These are phyloP conservation scores for Filobasidium wieringae DNA, from an alignment of 768 basidiomycete genomes.

Conservation along the genomic window DNA sequence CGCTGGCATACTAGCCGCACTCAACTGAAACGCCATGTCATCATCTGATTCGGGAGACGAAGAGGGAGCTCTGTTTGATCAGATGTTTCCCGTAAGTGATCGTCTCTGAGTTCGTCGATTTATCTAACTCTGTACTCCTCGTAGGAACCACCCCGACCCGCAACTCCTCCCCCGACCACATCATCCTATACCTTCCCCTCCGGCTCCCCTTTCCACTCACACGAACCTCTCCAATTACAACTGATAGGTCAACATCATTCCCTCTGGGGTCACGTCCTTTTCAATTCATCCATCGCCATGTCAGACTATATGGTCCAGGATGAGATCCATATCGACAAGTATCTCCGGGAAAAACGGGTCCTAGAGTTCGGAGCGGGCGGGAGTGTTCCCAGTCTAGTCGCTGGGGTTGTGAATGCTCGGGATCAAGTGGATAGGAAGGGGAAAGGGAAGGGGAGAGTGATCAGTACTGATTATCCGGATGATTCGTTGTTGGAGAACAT, in stretches of 20 bases:
- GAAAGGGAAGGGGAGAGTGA: conserved; percentile 54
- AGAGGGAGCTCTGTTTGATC: conserved; percentile 21
- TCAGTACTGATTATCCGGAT: conserved; percentile 91
- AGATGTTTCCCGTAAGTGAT: conserved; percentile 26
- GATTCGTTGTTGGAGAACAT: conserved; percentile 62
- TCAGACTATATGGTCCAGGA: conserved; percentile 19
- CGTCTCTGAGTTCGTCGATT: neutral
- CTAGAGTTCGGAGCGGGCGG: conserved; percentile 92
- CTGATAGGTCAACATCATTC: conserved; percentile 32
- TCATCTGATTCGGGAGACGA: too few species aligned
- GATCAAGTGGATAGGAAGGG: too few species aligned
- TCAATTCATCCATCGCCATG: neutral
- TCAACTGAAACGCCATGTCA: too few species aligned
- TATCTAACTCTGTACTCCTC: neutral
- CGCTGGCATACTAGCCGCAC: too few species aligned
- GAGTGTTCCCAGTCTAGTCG: conserved; percentile 70
- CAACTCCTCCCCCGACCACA: conserved; percentile 22
- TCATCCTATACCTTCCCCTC: conserved; percentile 11
- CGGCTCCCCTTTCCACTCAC: neutral
- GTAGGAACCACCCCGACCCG: conserved; percentile 31
- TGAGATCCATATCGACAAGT: too few species aligned
- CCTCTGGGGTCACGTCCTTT: conserved; percentile 37
- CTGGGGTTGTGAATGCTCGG: conserved; percentile 56
- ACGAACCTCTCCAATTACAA: conserved; percentile 15
- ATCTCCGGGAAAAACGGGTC: conserved; percentile 43